Evolutionary conservation across 345 rosid species (phyloP), one percentile per base, ranked within the genome.

Genomic region (Aquilaria sinensis): DNA sequence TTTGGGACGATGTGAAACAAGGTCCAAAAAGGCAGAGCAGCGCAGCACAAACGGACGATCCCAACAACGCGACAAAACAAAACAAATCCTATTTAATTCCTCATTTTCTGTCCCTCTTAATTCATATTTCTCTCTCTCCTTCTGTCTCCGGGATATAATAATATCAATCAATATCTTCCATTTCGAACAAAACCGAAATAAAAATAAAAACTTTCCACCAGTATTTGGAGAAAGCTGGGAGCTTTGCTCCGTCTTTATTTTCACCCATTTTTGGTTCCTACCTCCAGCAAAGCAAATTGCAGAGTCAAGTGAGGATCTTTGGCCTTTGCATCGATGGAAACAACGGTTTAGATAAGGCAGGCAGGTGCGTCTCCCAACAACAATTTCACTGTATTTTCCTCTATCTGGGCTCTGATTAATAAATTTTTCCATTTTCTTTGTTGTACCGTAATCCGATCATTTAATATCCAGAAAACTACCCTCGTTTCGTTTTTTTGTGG

Each of bases 341-440:
- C 43, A 37, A 37, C 67, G 61, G 58, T 75, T 73, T 76, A 80
- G 82, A 80, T 71, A 67, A 78, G 63, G 61, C 67, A 72, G 71
- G 76, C 76, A 65, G 32, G 71, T 73, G 43, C 51, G 52, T 34
- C 63, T 23, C 64, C 62, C 45, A 60, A 47, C 63, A 12, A 47
- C 12, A 47, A 30, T 15, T n/a, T 13, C 10, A 65, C 10, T 58
- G 65, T 61, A 31, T 3, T 53, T 51, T 60, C 58, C 8, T 48
- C 12, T 51, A 45, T 45, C 67, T 65, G 16, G 47, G 62, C 53
- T 58, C 51, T 56, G 55, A 48, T 48, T 14, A 37, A 37, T 37
- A 37, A 37, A 37, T 37, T 47, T 31, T 51, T 50, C 53, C n/a
- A 31, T 9, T 34, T 34, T 51, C 15, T 51, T 41, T 9, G 2